phyloP scores from a whole-genome alignment of 2,329 filamentous ascomycete genomes.

The Rutstroemia sydowiana region DNA sequence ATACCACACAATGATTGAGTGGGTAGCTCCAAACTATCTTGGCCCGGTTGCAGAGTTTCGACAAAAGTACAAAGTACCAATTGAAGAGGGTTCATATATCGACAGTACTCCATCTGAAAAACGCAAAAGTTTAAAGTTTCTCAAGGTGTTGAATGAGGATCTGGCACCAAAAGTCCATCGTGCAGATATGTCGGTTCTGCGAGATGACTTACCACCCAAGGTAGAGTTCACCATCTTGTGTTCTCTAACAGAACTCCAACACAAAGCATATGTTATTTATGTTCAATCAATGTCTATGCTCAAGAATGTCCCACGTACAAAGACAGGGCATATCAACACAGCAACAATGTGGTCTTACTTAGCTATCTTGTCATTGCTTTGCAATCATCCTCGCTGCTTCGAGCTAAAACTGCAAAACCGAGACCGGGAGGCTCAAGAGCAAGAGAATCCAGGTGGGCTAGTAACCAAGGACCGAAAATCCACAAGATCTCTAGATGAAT shows the following conservation, averaged over 20 bases:
- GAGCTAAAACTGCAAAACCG: slow-evolving; percentile 40
- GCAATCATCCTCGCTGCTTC: slow-evolving; percentile 46
- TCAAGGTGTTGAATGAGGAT: slow-evolving; percentile 63
- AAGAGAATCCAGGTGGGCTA: neutral
- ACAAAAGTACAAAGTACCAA: slow-evolving; percentile 62
- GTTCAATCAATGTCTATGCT: slow-evolving; percentile 33
- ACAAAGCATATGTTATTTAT: slow-evolving; percentile 50
- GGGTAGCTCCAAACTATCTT: slow-evolving; percentile 74
- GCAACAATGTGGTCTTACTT: slow-evolving; percentile 48
- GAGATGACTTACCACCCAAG: slow-evolving; percentile 63
- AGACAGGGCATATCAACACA: slow-evolving; percentile 31
- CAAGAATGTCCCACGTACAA: slow-evolving; percentile 19
- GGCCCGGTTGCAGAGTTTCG: slow-evolving; percentile 63
- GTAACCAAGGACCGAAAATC: neutral
- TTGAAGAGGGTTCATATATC: slow-evolving; percentile 60
- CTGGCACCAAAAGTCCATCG: slow-evolving; percentile 74
- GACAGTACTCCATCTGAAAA: slow-evolving; percentile 54
- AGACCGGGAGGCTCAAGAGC: slow-evolving; percentile 23
- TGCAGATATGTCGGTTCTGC: slow-evolving; percentile 60
- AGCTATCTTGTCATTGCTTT: slow-evolving; percentile 43
- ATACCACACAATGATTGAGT: slow-evolving; percentile 82
- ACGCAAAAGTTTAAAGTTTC: slow-evolving; percentile 54
- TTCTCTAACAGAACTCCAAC: slow-evolving; percentile 60
- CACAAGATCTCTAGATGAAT: neutral
- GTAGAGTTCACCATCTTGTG: slow-evolving; percentile 75